Evolutionary conservation across 192 early-diverging fungal species (phyloP).

Genomic region (Paraglomus occultum): DNA sequence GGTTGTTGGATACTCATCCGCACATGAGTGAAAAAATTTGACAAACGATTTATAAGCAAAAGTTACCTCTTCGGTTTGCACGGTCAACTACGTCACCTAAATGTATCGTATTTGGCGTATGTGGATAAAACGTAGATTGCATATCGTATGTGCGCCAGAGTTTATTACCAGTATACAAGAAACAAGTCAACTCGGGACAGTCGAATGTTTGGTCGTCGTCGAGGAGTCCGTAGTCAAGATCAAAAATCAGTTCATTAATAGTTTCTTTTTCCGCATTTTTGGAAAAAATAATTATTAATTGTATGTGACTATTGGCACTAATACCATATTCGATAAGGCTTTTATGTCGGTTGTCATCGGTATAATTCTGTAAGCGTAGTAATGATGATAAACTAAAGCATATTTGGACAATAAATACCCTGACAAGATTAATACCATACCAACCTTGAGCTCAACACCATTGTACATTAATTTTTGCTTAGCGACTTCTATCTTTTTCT

Average conservation of each 20-base stretch:
- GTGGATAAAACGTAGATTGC: too few relatives aligned
- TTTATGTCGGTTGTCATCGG: not conserved
- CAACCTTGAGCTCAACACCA: constrained; percentile 23
- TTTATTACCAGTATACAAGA: too few relatives aligned
- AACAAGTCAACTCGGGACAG: constrained; percentile 13
- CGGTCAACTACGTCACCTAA: constrained; percentile 29
- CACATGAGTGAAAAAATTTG: too few relatives aligned
- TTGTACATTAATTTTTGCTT: constrained; percentile 33
- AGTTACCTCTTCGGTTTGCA: constrained; percentile 17
- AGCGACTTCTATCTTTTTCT: not conserved
- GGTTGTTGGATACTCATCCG: too few relatives aligned
- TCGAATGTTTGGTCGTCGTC: not conserved
- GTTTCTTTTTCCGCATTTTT: constrained; percentile 15
- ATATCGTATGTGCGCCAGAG: too few relatives aligned
- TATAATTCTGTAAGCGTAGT: not conserved
- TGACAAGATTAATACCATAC: not conserved
- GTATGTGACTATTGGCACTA: constrained; percentile 19
- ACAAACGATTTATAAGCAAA: not conserved
- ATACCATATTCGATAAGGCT: constrained; percentile 18
- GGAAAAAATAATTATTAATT: constrained; percentile 31
- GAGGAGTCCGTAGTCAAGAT: constrained; percentile 26
- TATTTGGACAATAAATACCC: not conserved
- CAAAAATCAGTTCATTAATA: constrained; percentile 22
- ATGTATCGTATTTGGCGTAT: too few relatives aligned
- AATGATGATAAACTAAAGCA: not conserved